Conservation (phyloP, 331 rosid genomes). For the Prunus yedoensis region DNA sequence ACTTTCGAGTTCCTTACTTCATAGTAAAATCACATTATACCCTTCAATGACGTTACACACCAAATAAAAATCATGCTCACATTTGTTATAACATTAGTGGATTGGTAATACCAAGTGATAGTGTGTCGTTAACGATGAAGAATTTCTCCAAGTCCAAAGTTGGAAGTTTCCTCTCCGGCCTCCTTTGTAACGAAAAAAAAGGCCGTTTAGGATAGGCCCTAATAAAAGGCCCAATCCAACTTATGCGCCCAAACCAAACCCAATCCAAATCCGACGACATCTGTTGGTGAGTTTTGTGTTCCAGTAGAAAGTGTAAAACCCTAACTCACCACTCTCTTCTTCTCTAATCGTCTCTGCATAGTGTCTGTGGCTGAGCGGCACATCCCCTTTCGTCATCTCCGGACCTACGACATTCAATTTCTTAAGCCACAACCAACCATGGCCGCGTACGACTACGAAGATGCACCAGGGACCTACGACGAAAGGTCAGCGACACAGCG, state of each 20-base stretch:
- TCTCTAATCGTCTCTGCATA: background rate
- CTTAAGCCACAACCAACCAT: slow-evolving; percentile 27
- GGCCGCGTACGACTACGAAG: slow-evolving; percentile 55
- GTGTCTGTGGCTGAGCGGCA: background rate
- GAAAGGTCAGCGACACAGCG: slow-evolving; percentile 40
- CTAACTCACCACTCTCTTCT: slow-evolving; percentile 2
- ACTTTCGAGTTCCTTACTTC: too few relatives aligned
- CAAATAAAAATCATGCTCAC: too few relatives aligned
- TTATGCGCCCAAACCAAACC: background rate
- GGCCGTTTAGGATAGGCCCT: background rate
- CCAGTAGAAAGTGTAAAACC: slow-evolving; percentile 25
- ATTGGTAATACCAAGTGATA: too few relatives aligned
- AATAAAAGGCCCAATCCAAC: background rate
- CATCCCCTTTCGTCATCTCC: background rate
- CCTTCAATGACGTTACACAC: too few relatives aligned
- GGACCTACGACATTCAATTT: background rate
- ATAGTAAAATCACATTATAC: too few relatives aligned
- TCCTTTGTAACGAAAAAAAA: too few relatives aligned
- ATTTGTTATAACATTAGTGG: too few relatives aligned
- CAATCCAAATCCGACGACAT: background rate
- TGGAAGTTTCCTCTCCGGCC: too few relatives aligned
- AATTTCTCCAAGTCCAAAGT: too few relatives aligned
- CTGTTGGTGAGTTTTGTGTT: too few relatives aligned
- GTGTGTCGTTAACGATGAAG: too few relatives aligned
- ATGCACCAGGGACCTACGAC: slow-evolving; percentile 29